phyloP scores from a whole-genome alignment of 2,329 filamentous ascomycete genomes.

The Fusarium subglutinans region DNA sequence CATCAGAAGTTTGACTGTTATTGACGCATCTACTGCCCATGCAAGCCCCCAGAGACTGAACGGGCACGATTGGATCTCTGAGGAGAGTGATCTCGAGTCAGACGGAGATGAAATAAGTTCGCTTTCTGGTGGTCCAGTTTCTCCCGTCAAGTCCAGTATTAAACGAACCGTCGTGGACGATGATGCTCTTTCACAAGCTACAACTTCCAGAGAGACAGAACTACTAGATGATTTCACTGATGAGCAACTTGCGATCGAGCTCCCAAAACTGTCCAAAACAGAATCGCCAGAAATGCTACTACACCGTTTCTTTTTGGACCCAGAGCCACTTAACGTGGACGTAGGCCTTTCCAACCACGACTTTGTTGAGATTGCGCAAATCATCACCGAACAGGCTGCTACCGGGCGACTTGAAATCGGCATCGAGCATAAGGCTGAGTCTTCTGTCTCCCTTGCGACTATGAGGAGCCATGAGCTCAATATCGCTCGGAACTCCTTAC shows the following conservation, averaged over 20 bases:
- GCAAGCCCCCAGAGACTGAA: slow-evolving; percentile 53
- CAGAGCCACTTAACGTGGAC: slow-evolving; percentile 61
- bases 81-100: slow-evolving; percentile 62
- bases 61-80: slow-evolving; percentile 53
- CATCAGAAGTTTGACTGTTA: slow-evolving; percentile 40
- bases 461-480: slow-evolving; percentile 55
- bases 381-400: slow-evolving; percentile 75
- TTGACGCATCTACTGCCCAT: slow-evolving; percentile 39
- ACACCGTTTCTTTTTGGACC: slow-evolving; percentile 66
- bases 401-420: slow-evolving; percentile 57
- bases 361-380: slow-evolving; percentile 72
- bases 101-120: slow-evolving; percentile 65
- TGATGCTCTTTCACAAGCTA: slow-evolving; percentile 62
- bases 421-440: slow-evolving; percentile 34
- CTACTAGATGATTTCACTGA: slow-evolving; percentile 54
- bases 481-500: slow-evolving; percentile 59
- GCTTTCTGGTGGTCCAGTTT: slow-evolving; percentile 59
- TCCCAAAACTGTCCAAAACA: slow-evolving; percentile 59
- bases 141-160: slow-evolving; percentile 60
- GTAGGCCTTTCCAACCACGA: slow-evolving; percentile 64
- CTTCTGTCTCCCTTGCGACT: slow-evolving; percentile 39
- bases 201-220: slow-evolving; percentile 61
- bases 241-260: slow-evolving; percentile 58
- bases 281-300: slow-evolving; percentile 62
- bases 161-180: slow-evolving; percentile 62